Conservation (phyloP, 768 basidiomycete species). For the Suillus clintonianus region DNA sequence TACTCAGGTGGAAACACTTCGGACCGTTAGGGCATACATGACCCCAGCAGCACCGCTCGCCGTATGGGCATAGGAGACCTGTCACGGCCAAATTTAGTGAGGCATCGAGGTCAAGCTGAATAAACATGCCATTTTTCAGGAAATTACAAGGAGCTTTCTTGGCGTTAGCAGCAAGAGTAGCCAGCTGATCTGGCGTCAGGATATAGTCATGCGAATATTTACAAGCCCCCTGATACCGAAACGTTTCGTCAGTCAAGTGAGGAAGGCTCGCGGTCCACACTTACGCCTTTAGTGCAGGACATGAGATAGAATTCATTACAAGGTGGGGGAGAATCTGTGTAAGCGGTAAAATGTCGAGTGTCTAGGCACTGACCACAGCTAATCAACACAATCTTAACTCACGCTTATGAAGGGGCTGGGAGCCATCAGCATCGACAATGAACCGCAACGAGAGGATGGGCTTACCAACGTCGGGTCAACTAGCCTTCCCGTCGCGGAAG, state of each 20-base stretch:
- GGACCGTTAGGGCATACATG: conserved; percentile 81
- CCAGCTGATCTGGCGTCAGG: conserved; percentile 70
- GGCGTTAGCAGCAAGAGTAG: conserved; percentile 70
- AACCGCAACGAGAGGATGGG: conserved; percentile 7
- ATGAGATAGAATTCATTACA: conserved; percentile 86
- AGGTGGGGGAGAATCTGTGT: conserved; percentile 79
- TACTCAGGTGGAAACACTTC: conserved; percentile 66
- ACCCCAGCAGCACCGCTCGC: conserved; percentile 79
- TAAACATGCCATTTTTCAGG: conserved; percentile 66
- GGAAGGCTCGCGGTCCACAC: conserved; percentile 15
- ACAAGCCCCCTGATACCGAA: conserved; percentile 54
- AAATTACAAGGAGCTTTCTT: conserved; percentile 88
- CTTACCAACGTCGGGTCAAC: conserved; percentile 69
- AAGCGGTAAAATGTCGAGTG: conserved; percentile 8
- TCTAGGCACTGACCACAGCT: conserved; percentile 2
- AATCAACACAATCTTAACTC: conserved; percentile 30
- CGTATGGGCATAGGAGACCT: conserved; percentile 79
- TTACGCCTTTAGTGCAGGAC: conserved; percentile 77
- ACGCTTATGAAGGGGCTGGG: conserved; percentile 79
- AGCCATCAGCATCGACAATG: conserved; percentile 9
- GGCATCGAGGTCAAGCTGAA: neutral
- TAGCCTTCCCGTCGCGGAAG: conserved; percentile 31
- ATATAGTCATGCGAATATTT: conserved; percentile 85
- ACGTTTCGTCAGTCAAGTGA: conserved; percentile 14
- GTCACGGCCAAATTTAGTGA: conserved; percentile 8